Evolutionary conservation across 106 monocot species (phyloP).

Genomic region (Xerophyta viscosa): DNA sequence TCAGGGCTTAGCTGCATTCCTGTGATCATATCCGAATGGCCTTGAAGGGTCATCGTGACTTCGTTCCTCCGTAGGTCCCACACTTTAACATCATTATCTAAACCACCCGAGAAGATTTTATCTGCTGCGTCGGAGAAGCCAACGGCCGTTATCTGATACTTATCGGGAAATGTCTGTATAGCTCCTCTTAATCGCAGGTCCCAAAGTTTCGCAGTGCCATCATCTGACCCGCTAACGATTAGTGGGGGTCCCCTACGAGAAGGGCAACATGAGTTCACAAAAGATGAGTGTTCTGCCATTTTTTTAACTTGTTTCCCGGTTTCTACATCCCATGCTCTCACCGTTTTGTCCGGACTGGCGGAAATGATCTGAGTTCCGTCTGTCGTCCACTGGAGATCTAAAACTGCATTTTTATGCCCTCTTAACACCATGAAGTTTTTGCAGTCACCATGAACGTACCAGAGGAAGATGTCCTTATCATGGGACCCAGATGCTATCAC

Average conservation of each 20-base stretch:
- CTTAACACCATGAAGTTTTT: constrained; percentile 85
- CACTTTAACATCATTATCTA: constrained; percentile 91
- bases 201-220: constrained; percentile 96
- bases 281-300: constrained; percentile 87
- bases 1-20: constrained; percentile 99
- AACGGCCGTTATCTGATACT: constrained; percentile 88
- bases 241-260: constrained; percentile 79
- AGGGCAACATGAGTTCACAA: constrained; percentile 82
- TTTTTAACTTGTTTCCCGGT: constrained; percentile 92
- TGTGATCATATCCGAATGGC: constrained; percentile 87
- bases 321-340: constrained; percentile 94
- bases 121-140: constrained; percentile 87
- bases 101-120: constrained; percentile 81
- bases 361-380: constrained; percentile 81
- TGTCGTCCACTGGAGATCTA: constrained; percentile 85
- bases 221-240: constrained; percentile 89
- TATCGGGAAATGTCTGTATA: constrained; percentile 80
- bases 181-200: constrained; percentile 83
- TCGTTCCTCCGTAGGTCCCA: constrained; percentile 91
- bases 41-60: constrained; percentile 74
- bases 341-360: constrained; percentile 82
- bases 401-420: constrained; percentile 90
- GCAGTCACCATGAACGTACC: constrained; percentile 84
- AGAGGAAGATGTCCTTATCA: constrained; percentile 83
- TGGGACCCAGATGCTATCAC: constrained; percentile 92